Percentiles rank a stretch among this genome's conserved stretches.
These are phyloP conservation scores for Scenedesmus sp. DNA, from an alignment of 163 green algal genomes.

Conservation along the genomic window DNA sequence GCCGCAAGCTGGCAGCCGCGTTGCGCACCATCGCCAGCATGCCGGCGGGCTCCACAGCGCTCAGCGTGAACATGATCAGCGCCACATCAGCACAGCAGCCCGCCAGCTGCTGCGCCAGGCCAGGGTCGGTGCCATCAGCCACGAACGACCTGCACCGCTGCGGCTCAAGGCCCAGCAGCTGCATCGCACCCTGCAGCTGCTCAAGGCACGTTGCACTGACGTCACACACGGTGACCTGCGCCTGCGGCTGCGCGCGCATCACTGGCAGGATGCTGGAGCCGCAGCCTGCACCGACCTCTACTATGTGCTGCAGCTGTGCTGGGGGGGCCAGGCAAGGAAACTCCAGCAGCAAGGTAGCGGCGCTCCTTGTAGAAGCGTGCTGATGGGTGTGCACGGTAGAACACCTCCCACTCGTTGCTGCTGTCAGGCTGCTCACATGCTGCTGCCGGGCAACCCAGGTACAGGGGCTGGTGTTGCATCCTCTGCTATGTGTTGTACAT, in stretches of 20 bases:
- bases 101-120: conserved; percentile 49
- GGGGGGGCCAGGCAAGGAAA: conserved; percentile 69
- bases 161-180: conserved; percentile 41
- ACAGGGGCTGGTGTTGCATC: neutral
- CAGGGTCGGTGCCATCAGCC: conserved; percentile 65
- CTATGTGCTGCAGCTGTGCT: conserved; percentile 62
- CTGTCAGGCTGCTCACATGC: neutral
- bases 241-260: conserved; percentile 71
- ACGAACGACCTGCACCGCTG: conserved; percentile 61
- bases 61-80: conserved; percentile 91
- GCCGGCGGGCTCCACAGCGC: conserved; percentile 71
- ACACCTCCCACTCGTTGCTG: conserved; percentile 63
- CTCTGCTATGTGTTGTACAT: conserved; percentile 12
- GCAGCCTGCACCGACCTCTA: conserved; percentile 85
- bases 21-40: conserved; percentile 74
- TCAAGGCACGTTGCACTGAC: conserved; percentile 61
- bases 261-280: conserved; percentile 82
- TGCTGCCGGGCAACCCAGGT: conserved; percentile 18
- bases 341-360: conserved; percentile 81
- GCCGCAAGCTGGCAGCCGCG: conserved; percentile 67
- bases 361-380: conserved; percentile 77
- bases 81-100: conserved; percentile 67
- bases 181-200: conserved; percentile 54
- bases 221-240: conserved; percentile 38
- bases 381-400: conserved; percentile 66